Percentiles rank a stretch among this genome's conserved stretches.
Conservation (phyloP, 2,329 filamentous ascomycete species). For the Zopfia rhizophila region DNA sequence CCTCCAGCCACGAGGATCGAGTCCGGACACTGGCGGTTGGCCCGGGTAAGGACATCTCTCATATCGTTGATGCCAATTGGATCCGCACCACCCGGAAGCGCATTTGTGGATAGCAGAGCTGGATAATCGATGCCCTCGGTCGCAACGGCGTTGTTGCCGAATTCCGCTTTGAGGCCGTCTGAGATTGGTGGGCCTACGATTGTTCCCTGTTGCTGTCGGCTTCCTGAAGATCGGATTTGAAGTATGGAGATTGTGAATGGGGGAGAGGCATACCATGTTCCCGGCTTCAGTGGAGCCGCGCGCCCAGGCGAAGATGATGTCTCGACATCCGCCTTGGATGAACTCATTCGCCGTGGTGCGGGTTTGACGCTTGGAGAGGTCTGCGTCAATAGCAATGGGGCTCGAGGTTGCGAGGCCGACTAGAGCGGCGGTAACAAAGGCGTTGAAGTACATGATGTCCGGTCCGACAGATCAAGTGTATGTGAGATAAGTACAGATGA, state of each 20-base stretch:
- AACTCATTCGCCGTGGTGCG: constrained; percentile 51
- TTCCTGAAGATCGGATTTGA: constrained; percentile 21
- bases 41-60: constrained; percentile 34
- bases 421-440: constrained; percentile 34
- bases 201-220: constrained; percentile 47
- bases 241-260: constrained; percentile 23
- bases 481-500: not conserved
- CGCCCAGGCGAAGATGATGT: constrained; percentile 60
- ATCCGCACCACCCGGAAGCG: constrained; percentile 44
- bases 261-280: constrained; percentile 57
- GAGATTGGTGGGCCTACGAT: constrained; percentile 45
- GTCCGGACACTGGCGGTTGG: constrained; percentile 45
- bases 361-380: constrained; percentile 42
- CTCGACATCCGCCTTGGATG: constrained; percentile 51
- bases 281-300: constrained; percentile 61
- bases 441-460: constrained; percentile 38
- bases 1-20: constrained; percentile 43
- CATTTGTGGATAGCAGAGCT: constrained; percentile 38
- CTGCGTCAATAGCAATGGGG: constrained; percentile 39
- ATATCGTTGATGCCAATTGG: constrained; percentile 29
- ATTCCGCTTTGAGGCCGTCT: constrained; percentile 38
- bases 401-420: constrained; percentile 31
- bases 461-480: not conserved
- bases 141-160: constrained; percentile 39
- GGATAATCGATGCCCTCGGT: constrained; percentile 48